Percentiles rank a stretch among this genome's conserved stretches.
These are phyloP conservation scores for Solanum virginianum DNA, from an alignment of 257 asterid genomes.

Conservation along the genomic window DNA sequence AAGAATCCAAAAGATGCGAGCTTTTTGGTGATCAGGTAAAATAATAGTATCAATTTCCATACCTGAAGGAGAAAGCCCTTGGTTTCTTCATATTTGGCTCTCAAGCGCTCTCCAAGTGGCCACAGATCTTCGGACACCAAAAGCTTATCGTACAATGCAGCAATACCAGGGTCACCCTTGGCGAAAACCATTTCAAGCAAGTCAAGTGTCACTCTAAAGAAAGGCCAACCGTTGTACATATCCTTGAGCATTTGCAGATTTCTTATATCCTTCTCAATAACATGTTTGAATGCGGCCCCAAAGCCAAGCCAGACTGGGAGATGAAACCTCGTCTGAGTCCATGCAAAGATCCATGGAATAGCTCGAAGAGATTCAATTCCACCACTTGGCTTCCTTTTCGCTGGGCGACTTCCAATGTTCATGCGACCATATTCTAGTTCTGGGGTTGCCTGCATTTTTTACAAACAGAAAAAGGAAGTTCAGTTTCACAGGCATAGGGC, in stretches of 20 bases:
- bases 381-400: conserved; percentile 87
- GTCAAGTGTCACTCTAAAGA: conserved; percentile 91
- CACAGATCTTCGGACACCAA: conserved; percentile 52
- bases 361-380: conserved; percentile 93
- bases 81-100: conserved; percentile 53
- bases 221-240: conserved; percentile 91
- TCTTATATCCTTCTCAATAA: conserved; percentile 40
- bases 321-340: conserved; percentile 95
- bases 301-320: conserved; percentile 98
- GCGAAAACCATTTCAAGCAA: conserved; percentile 89
- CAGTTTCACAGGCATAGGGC: neutral
- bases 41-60: neutral
- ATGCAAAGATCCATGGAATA: conserved; percentile 97
- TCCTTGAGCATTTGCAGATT: conserved; percentile 71
- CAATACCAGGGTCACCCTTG: conserved; percentile 85
- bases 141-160: conserved; percentile 74
- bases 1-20: neutral
- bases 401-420: conserved; percentile 94
- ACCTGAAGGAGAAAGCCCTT: conserved; percentile 68
- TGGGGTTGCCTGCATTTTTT: conserved; percentile 63
- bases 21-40: neutral
- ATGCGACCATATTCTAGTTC: conserved; percentile 88
- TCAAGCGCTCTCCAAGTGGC: conserved; percentile 59
- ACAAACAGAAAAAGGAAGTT: neutral
- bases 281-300: conserved; percentile 60